Evolutionary conservation across 805 yeast genomes (phyloP), one percentile per base, ranked within the genome.

Genomic region (Starmerella riodocensis): DNA sequence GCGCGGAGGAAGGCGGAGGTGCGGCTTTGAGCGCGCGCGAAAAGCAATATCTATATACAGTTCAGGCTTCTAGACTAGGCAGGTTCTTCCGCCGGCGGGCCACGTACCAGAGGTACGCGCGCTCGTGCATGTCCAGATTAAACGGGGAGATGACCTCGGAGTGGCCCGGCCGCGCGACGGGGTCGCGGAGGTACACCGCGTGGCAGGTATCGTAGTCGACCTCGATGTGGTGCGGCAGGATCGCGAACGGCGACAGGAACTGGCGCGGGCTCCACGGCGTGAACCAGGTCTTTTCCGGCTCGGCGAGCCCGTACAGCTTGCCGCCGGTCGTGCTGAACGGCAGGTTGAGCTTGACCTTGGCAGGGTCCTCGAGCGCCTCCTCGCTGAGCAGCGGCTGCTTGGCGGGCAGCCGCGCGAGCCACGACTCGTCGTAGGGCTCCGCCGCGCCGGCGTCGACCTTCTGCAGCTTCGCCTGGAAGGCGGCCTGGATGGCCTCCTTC

Each of bases 221-320:
- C 63, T 91, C 97, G 39, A 91, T 65, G 61, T 91, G 97, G 47
- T 81, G 77, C 22, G 98, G 98, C 53, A 83, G 69, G 43, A 91
- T 72, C 11, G 96, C 91, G 61, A 85, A 82, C 34, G 94, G 93
- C 2, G 94, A 86, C 47, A 91, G 63, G 62, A 88, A 91, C 32
- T 84, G 91, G 63, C 95, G 78, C 49, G 95, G 93, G 43, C 77
- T 71, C 96, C 96, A 91, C 37, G 98, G 98, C 2, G 97, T 84
- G 67, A 88, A 91, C 62, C 78, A 91, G 4, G 86, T 72, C 63
- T 81, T 85, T 14, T 66, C 55, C 13, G 85, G 78, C 39, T 82
- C 78, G 49, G 73, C 61, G 53, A 93, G 77, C 18, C 97, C 97
- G 59, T 70, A 84, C 46, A 80, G 67, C 36, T 69, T 66, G 34